Base-by-base conservation (phyloP, 805 yeast genomes). In the Suhomyces tanzawaensis region DNA sequence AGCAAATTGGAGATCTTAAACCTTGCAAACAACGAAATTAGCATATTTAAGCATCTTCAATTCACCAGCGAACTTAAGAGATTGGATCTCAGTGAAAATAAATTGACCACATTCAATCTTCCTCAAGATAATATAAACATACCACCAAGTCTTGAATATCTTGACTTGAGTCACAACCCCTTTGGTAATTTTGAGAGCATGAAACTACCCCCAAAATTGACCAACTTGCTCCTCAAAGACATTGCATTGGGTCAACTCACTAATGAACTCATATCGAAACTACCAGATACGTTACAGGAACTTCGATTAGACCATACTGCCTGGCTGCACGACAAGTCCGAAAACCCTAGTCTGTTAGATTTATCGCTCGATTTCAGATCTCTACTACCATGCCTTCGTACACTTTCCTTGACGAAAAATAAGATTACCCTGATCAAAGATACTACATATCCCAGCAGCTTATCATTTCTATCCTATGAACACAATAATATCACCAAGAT, bases 1-100 rank as follows among this genome's bases (percentile, higher is more conserved):
- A 8, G 37, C 5, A 37, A 37, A 4, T 40, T 55, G 24, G 34
- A 40, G 24, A 37, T 44, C 4, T 36, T 53, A 19, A 41, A 42
- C 18, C 32, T 55, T 14, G 26, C 45, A 19, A 25, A 36, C 9
- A 55, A 55, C 22, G 52, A 46, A 21, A 48, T 55, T 15, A 28
- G 40, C 12, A 39, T 39, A 6, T 29, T 55, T 7, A 19, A 21
- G 2, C 37, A 49, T 27, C 41, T 51, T n/a, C 14, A 31, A 6
- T 54, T 52, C 39, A 7, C 16, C 6, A 16, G 18, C n/a, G 14
- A 8, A 19, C 23, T 46, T 15, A n/a, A 16, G 16, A 19, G 25
- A 9, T 26, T 48, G 18, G 38, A 41, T 18, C 16, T 44, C 26
- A 37, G 41, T n/a, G 34, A 35, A 6, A 44, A 44, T 21, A 24